Percentiles rank a stretch among this genome's conserved stretches.
Evolutionary conservation across 331 rosid genomes (phyloP).

Genomic region (Malus hybrid): DNA sequence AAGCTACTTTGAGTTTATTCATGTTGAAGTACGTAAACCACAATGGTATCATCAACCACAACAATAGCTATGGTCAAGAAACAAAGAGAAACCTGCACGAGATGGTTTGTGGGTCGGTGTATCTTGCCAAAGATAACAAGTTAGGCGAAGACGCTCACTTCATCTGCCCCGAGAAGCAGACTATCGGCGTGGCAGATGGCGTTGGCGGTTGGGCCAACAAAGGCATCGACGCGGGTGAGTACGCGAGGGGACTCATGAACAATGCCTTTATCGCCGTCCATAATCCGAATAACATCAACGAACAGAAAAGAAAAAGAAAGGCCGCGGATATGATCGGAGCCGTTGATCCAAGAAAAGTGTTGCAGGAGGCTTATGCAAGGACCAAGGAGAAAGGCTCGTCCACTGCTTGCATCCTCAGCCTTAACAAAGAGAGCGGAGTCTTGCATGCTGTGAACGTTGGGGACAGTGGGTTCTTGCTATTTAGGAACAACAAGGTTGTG

Average conservation of each 20-base stretch:
- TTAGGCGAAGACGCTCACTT: conserved; percentile 13
- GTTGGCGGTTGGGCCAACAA: conserved; percentile 1
- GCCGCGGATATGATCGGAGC: not conserved
- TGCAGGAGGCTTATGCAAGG: not conserved
- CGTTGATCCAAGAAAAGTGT: not conserved
- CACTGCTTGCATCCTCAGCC: conserved; percentile 9
- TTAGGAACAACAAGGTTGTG: not conserved
- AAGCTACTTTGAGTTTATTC: no score
- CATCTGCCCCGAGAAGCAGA: not conserved
- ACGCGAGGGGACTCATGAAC: not conserved
- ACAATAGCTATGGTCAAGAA: no score
- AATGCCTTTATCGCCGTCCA: not conserved
- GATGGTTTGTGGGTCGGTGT: not conserved
- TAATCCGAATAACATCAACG: no score
- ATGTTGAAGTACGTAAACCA: no score
- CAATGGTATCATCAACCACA: no score
- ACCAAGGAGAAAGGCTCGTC: conserved; percentile 2
- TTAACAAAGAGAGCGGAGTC: not conserved
- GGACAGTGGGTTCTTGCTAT: conserved; percentile 18
- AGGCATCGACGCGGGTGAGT: conserved; percentile 1
- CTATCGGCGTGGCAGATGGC: conserved; percentile 9
- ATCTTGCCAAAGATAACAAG: not conserved
- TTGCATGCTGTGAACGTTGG: conserved; percentile 1
- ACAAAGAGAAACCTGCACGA: no score
- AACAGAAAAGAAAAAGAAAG: not conserved